These are phyloP conservation scores for Gardenia jasminoides DNA, from an alignment of 257 asterid species.

Conservation along the genomic window DNA sequence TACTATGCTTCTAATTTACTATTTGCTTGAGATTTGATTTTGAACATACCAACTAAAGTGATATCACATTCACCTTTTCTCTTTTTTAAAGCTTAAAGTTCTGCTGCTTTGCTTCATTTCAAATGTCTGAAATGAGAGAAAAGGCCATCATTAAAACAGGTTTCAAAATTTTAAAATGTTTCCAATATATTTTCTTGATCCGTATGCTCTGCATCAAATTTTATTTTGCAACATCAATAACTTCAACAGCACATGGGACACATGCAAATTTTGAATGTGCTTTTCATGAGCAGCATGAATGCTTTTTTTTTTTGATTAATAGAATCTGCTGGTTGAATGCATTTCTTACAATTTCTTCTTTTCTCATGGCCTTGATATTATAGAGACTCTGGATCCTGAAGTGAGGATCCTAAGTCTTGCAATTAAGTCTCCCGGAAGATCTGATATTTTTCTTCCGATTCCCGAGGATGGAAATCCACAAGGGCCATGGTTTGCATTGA, in stretches of 20 bases:
- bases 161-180: not conserved
- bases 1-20: conserved; percentile 9
- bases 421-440: conserved; percentile 56
- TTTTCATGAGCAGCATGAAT: not conserved
- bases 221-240: not conserved
- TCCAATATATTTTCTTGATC: not conserved
- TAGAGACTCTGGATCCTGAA: conserved; percentile 71
- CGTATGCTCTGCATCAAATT: not conserved
- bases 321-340: not conserved
- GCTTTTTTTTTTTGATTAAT: not conserved
- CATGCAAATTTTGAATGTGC: not conserved
- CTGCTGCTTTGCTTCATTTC: not conserved
- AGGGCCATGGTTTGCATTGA: conserved; percentile 67
- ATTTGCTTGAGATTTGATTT: not conserved
- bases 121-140: not conserved
- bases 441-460: conserved; percentile 48
- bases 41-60: conserved; percentile 4
- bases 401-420: conserved; percentile 62
- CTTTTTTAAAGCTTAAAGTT: conserved; percentile 3
- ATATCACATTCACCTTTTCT: conserved; percentile 1
- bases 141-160: not conserved
- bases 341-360: not conserved
- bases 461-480: conserved; percentile 61
- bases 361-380: conserved; percentile 9
- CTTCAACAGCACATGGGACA: not conserved